phyloP scores from a whole-genome alignment of 2,329 filamentous ascomycete species.

The Claviceps digitariae region DNA sequence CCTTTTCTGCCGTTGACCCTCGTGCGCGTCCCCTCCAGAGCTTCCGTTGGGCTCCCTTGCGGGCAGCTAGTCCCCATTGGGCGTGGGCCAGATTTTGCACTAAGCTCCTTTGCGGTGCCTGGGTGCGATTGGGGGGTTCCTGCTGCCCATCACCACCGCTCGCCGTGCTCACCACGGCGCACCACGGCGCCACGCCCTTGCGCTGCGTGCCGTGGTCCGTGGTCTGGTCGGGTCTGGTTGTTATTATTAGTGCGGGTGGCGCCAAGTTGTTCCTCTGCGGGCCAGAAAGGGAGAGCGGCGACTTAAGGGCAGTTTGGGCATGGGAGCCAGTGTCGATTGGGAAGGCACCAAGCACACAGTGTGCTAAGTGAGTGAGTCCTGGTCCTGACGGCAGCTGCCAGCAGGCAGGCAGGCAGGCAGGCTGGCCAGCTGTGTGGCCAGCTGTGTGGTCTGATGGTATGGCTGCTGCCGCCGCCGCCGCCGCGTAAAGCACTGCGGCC shows the following conservation, averaged over 20 bases:
- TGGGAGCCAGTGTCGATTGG: constrained; percentile 1
- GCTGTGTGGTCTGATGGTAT: neutral
- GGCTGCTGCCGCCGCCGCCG: no score
- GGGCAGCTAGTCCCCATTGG: constrained; percentile 9
- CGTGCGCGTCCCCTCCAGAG: neutral
- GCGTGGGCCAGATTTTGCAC: constrained; percentile 15
- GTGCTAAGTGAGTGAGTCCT: no score
- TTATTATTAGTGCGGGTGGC: neutral
- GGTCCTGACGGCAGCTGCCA: neutral
- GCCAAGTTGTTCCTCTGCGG: neutral
- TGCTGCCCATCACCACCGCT: constrained; percentile 6
- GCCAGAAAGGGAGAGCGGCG: neutral
- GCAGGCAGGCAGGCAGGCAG: no score
- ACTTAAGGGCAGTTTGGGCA: neutral
- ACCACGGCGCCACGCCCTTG: constrained; percentile 8
- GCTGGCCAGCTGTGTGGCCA: no score
- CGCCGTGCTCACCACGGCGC: neutral
- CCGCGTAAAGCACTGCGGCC: neutral
- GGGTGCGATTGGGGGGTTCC: constrained; percentile 6
- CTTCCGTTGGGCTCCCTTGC: neutral
- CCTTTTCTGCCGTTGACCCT: neutral
- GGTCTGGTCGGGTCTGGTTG: neutral
- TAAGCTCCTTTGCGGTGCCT: constrained; percentile 19
- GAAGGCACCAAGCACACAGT: neutral
- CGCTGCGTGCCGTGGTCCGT: neutral